Percentiles rank a stretch among this genome's conserved stretches.
Conservation (phyloP, 2,329 filamentous ascomycete genomes). For the Aspergillus sp. region DNA sequence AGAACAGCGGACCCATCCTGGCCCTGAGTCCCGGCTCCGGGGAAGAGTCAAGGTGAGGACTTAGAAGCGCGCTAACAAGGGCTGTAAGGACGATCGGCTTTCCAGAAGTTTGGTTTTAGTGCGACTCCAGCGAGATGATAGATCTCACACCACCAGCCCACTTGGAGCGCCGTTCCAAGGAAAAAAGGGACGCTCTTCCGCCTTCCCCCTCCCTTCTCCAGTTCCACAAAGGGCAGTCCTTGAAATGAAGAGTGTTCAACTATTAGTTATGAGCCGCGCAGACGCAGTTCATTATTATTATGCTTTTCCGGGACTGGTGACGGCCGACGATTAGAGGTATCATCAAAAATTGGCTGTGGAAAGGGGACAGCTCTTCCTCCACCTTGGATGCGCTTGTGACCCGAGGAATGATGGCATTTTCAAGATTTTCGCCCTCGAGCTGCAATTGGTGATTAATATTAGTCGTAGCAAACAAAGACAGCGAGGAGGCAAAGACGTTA, state of each 20-base stretch:
- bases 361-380: neutral
- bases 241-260: neutral
- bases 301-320: neutral
- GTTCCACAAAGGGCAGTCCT: neutral
- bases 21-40: slow-evolving; percentile 34
- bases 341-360: neutral
- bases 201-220: neutral
- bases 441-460: neutral
- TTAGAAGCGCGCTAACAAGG: slow-evolving; percentile 32
- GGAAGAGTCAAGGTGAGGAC: slow-evolving; percentile 31
- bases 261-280: slow-evolving; percentile 1
- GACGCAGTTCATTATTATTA: neutral
- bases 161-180: slow-evolving; percentile 20
- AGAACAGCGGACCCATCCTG: slow-evolving; percentile 24
- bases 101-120: slow-evolving; percentile 37
- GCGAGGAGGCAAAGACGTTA: slow-evolving; percentile 6
- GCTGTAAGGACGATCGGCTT: slow-evolving; percentile 36
- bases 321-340: neutral
- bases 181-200: neutral
- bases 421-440: neutral
- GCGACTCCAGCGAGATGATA: slow-evolving; percentile 38
- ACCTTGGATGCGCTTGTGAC: slow-evolving; percentile 1
- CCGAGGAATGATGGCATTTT: neutral
- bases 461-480: slow-evolving; percentile 7
- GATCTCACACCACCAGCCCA: slow-evolving; percentile 30